A percentile compares a stretch with the other conserved stretches of the same genome.
These are phyloP conservation scores for Whalleya microplaca DNA, from an alignment of 2,329 filamentous ascomycete species.

Conservation along the genomic window DNA sequence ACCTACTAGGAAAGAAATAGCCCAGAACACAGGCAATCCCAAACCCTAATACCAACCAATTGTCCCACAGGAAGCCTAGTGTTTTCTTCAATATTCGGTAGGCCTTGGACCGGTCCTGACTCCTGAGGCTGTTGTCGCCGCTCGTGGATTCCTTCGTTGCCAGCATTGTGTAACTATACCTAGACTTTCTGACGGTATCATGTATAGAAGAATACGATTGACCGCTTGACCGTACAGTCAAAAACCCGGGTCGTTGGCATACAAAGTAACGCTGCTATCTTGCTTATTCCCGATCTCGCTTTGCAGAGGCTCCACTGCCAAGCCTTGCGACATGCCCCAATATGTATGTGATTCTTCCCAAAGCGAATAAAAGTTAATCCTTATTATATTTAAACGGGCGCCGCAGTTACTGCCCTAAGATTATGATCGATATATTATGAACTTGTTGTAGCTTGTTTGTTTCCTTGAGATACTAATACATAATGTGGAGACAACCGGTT, in stretches of 20 bases:
- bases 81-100: conserved; percentile 16
- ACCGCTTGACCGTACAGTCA: not conserved
- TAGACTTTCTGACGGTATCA: not conserved
- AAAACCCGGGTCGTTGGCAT: not conserved
- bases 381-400: not conserved
- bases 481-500: no score
- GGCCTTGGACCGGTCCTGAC: conserved; percentile 3
- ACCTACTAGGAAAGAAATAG: conserved; percentile 50
- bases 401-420: no score
- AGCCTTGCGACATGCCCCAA: conserved; percentile 7
- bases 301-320: conserved; percentile 11
- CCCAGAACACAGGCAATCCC: conserved; percentile 36
- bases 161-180: not conserved
- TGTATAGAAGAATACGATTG: not conserved
- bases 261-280: conserved; percentile 19
- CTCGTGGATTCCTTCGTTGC: conserved; percentile 4
- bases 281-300: conserved; percentile 20
- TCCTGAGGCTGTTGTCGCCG: not conserved
- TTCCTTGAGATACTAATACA: no score
- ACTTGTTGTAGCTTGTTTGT: no score
- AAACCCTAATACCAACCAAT: conserved; percentile 38
- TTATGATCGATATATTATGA: no score
- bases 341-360: not conserved
- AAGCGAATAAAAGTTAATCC: not conserved
- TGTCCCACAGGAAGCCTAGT: conserved; percentile 30